Base-by-base conservation (phyloP, 1,284 basidiomycete species). In the Bondarzewia mesenterica region DNA sequence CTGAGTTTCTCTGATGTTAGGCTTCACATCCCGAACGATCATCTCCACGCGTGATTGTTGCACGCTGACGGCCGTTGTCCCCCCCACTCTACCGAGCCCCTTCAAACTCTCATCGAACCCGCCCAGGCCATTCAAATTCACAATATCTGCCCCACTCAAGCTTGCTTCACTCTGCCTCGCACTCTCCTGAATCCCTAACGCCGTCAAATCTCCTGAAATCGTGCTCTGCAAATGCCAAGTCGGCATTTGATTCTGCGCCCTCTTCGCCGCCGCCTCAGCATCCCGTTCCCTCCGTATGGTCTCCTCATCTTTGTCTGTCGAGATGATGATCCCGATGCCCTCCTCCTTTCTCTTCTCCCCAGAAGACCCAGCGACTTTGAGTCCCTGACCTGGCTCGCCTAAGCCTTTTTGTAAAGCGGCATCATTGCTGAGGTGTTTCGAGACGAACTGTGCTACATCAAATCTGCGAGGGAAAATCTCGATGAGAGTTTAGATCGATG, bases 211-310 rank as follows among this genome's bases (percentile, higher is more conserved):
- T 16, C 93, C 93, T 12, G 92, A 88, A 55, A 99, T 89, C 3
- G 95, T 99, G 63, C 91, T 94, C 63, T 90, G 86, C 53, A 93
- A 75, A 69, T 96, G 89, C 95, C 95, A 98, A 7, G 85, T 76
- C 0, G 95, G 95, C 41, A 99, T 68, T 0, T 85, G 80, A 62
- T 98, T 98, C 70, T 97, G 93, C 63, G 85, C 80, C 47, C 86
- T 69, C 67, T 91, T 90, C 43, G 81, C 78, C 41, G 84, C 83
- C 2, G 85, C 87, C 56, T 85, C 75, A 35, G 74, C 77, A 55
- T 83, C 81, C 43, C 83, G 72, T 58, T 87, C 85, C 58, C 73
- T 71, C 46, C 78, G 75, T 42, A 75, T 72, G 12, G 80, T 80
- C 49, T 74, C 73, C 60, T 91, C 89, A 60, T 86, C 85, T 60